These are phyloP conservation scores for Panicum hallii DNA, from an alignment of 202 grass and related monocot genomes.

Conservation along the genomic window DNA sequence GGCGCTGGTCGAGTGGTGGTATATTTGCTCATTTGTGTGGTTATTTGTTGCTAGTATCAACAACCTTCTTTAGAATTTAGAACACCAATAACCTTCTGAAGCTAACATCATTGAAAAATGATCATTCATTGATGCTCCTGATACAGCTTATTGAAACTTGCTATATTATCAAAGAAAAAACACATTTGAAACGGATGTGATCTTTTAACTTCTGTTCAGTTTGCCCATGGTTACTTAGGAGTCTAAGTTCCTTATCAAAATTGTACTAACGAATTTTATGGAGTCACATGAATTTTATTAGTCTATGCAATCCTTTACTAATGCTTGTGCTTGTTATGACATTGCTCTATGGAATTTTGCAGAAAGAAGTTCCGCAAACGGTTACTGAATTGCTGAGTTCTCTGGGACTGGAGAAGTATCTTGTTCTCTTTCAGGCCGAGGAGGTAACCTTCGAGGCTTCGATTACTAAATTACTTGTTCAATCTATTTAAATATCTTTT, in stretches of 20 bases:
- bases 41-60: constrained; percentile 17
- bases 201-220: constrained; percentile 25
- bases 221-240: constrained; percentile 15
- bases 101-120: constrained; percentile 14
- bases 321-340: constrained; percentile 24
- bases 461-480: constrained; percentile 26
- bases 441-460: constrained; percentile 63
- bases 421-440: constrained; percentile 82
- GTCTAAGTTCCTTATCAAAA: neutral
- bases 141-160: constrained; percentile 1
- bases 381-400: constrained; percentile 70
- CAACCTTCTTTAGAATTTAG: neutral
- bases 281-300: constrained; percentile 23
- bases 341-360: constrained; percentile 46
- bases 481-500: constrained; percentile 30
- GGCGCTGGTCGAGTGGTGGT: neutral
- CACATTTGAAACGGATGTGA: neutral
- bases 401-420: constrained; percentile 86
- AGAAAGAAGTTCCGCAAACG: constrained; percentile 62
- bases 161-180: neutral
- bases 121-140: neutral
- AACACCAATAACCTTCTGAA: constrained; percentile 15
- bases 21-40: neutral
- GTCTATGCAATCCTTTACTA: constrained; percentile 4
- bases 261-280: constrained; percentile 18